A percentile compares a stretch with the other conserved stretches of the same genome.
Evolutionary conservation across 352 stramenopile species (phyloP).

Genomic region (Phytophthora pinifolia): DNA sequence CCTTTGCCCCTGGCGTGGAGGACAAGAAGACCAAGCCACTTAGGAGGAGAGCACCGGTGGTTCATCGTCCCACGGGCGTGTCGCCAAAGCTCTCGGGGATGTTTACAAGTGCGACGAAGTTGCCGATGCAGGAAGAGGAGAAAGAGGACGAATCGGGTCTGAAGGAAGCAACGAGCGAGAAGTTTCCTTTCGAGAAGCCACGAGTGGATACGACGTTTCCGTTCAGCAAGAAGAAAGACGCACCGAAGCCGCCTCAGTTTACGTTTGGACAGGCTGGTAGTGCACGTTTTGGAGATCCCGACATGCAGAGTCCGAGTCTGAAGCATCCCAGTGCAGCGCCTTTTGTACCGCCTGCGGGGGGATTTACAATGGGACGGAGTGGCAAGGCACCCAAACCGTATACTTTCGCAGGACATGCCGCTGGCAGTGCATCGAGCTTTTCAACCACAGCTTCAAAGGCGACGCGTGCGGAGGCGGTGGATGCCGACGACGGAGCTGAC

Average conservation of each 20-base stretch:
- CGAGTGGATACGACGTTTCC: constrained; percentile 16
- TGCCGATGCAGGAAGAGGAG: constrained; percentile 1
- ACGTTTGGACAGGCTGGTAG: constrained; percentile 23
- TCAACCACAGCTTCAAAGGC: not conserved
- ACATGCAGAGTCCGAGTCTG: constrained; percentile 25
- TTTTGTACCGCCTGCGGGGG: constrained; percentile 6
- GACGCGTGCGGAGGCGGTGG: not conserved
- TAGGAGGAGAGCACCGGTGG: not conserved
- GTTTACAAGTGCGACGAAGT: not conserved
- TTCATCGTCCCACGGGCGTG: constrained; percentile 9
- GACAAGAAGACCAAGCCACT: constrained; percentile 10
- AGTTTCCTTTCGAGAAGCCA: not conserved
- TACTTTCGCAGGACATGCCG: constrained; percentile 17
- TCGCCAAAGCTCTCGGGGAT: constrained; percentile 17
- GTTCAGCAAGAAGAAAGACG: constrained; percentile 3
- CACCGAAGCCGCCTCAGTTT: constrained; percentile 18
- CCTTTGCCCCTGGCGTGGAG: constrained; percentile 16
- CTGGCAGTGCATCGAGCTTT: not conserved
- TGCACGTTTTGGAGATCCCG: constrained; percentile 3
- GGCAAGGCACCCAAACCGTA: constrained; percentile 19
- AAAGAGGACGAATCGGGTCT: not conserved
- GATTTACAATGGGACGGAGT: constrained; percentile 25
- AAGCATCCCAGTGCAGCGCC: not conserved
- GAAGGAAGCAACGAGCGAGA: not conserved
- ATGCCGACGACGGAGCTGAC: constrained; percentile 6